phyloP scores from a whole-genome alignment of 2,329 filamentous ascomycete species.

The Fusarium annulatum region DNA sequence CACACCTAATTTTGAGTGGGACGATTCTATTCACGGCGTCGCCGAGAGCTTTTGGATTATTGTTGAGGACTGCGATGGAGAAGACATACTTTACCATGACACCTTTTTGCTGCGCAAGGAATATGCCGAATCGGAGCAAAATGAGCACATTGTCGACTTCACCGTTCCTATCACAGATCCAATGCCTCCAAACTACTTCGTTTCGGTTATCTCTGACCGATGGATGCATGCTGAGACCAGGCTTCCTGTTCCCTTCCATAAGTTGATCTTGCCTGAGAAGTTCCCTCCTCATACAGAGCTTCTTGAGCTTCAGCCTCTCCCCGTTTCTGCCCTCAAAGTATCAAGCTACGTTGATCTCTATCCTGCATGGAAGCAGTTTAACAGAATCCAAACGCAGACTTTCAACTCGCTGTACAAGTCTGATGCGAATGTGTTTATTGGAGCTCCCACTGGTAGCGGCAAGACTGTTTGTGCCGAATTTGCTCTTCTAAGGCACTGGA shows the following conservation, averaged over 20 bases:
- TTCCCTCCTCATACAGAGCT: conserved; percentile 95
- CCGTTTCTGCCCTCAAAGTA: conserved; percentile 87
- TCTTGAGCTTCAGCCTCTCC: conserved; percentile 90
- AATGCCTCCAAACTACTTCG: conserved; percentile 99
- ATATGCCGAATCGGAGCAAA: conserved; percentile 85
- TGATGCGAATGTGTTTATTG: conserved; percentile 93
- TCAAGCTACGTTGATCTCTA: conserved; percentile 86
- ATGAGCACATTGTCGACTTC: conserved; percentile 95
- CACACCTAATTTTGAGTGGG: conserved; percentile 95
- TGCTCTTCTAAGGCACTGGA: conserved; percentile 89
- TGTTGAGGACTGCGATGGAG: conserved; percentile 96
- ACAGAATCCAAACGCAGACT: conserved; percentile 96
- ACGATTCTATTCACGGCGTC: conserved; percentile 85
- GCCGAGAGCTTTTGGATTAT: conserved; percentile 97
- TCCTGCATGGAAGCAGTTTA: conserved; percentile 87
- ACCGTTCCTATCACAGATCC: conserved; percentile 97
- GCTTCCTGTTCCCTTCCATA: conserved; percentile 92
- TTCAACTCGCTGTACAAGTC: conserved; percentile 94
- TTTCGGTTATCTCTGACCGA: conserved; percentile 91
- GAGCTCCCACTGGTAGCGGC: conserved; percentile 91
- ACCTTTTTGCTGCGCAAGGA: conserved; percentile 92
- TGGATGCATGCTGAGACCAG: conserved; percentile 99
- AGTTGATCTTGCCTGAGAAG: conserved; percentile 91
- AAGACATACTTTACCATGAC: conserved; percentile 95
- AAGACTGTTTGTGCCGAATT: conserved; percentile 98